Evolutionary conservation across 768 basidiomycete genomes (phyloP).

Genomic region (Baorangia bicolor): DNA sequence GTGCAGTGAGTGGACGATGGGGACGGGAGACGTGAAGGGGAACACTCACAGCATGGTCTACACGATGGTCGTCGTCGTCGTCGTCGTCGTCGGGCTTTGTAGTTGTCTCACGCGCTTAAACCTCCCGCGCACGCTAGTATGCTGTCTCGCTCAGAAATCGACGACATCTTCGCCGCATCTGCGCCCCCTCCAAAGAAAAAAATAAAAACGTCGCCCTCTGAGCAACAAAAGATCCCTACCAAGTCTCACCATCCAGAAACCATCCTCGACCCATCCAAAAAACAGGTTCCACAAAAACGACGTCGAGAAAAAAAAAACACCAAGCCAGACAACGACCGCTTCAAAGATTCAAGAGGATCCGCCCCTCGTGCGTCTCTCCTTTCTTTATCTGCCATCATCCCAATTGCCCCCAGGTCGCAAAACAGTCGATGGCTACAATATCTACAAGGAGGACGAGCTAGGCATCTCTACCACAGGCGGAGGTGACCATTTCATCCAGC

Average conservation of each 20-base stretch:
- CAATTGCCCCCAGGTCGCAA: constrained; percentile 53
- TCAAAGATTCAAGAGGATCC: constrained; percentile 74
- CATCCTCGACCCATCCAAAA: constrained; percentile 60
- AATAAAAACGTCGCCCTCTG: constrained; percentile 1
- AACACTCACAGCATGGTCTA: constrained; percentile 36
- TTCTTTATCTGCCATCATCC: constrained; percentile 9
- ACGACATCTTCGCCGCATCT: constrained; percentile 71
- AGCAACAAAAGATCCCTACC: background rate
- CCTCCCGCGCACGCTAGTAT: constrained; percentile 26
- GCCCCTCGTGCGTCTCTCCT: constrained; percentile 55
- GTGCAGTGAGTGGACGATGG: background rate
- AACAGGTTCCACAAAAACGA: constrained; percentile 31
- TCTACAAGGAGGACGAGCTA: constrained; percentile 84
- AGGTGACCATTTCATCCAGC: constrained; percentile 46
- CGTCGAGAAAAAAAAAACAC: constrained; percentile 29
- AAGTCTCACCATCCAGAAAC: constrained; percentile 46
- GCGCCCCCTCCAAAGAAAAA: constrained; percentile 47
- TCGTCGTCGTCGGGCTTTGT: constrained; percentile 17
- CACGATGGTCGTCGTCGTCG: constrained; percentile 32
- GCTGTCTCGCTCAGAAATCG: constrained; percentile 77
- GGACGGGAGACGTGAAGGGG: background rate
- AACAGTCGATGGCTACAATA: constrained; percentile 76
- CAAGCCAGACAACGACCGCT: constrained; percentile 44
- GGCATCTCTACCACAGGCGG: constrained; percentile 67
- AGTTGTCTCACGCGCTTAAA: constrained; percentile 17